Evolutionary conservation across 306 rosid genomes (phyloP).

Genomic region (Potentilla sterilis): DNA sequence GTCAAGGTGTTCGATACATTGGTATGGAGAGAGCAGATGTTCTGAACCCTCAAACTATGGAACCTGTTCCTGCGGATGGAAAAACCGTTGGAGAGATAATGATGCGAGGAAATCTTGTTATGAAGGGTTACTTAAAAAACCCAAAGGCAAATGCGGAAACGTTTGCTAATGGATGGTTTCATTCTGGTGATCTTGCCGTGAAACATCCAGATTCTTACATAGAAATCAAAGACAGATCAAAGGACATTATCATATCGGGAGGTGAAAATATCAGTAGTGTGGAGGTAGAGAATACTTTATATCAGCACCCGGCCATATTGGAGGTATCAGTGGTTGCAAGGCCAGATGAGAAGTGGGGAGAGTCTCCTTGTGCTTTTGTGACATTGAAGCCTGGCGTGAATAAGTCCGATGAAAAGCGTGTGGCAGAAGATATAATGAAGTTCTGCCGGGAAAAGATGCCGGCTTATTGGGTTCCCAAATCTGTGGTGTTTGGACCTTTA

Average conservation of each 20-base stretch:
- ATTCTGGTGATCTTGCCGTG: slow-evolving; percentile 83
- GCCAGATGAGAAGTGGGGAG: slow-evolving; percentile 89
- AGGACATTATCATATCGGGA: slow-evolving; percentile 92
- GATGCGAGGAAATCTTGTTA: slow-evolving; percentile 76
- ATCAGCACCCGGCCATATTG: slow-evolving; percentile 62
- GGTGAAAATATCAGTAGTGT: slow-evolving; percentile 94
- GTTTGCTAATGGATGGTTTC: slow-evolving; percentile 89
- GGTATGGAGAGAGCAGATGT: slow-evolving; percentile 73
- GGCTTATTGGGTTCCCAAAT: slow-evolving; percentile 79
- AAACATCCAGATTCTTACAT: slow-evolving; percentile 88
- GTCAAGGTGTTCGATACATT: slow-evolving; percentile 82
- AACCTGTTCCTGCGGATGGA: slow-evolving; percentile 84
- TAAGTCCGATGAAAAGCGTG: slow-evolving; percentile 42
- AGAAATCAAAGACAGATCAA: slow-evolving; percentile 90
- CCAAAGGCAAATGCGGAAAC: slow-evolving; percentile 69
- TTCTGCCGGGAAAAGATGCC: slow-evolving; percentile 81
- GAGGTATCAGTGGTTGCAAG: slow-evolving; percentile 87
- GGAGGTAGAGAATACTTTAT: slow-evolving; percentile 70
- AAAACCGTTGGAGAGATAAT: slow-evolving; percentile 78
- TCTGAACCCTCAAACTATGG: slow-evolving; percentile 53
- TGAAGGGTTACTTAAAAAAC: slow-evolving; percentile 95
- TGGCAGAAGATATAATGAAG: slow-evolving; percentile 64
- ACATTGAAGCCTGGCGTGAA: slow-evolving; percentile 57
- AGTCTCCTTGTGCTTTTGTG: slow-evolving; percentile 89
- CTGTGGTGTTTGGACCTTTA: slow-evolving; percentile 60